phyloP scores from a whole-genome alignment of 208 protist species.

The Leishmania tropica region DNA sequence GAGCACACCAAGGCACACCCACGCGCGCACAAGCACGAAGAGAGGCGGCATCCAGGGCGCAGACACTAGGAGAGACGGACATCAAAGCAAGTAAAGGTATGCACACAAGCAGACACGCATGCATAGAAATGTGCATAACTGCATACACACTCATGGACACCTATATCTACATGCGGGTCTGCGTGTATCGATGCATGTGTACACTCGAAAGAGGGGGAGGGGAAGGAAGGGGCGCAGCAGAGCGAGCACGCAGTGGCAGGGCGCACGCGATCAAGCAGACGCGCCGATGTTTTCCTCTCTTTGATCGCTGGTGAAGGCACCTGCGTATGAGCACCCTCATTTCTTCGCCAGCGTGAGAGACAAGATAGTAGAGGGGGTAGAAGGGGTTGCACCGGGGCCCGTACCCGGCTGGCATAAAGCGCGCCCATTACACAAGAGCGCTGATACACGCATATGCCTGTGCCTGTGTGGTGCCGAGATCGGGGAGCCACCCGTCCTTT shows the following conservation, averaged over 20 bases:
- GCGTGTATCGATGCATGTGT: not conserved
- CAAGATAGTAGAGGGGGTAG: no score
- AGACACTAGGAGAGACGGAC: not conserved
- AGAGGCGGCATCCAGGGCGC: not conserved
- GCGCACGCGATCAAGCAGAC: no score
- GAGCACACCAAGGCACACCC: not conserved
- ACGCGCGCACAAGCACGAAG: not conserved
- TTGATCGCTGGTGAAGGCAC: no score
- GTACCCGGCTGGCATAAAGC: no score
- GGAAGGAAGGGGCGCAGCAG: not conserved
- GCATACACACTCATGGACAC: not conserved
- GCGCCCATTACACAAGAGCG: no score
- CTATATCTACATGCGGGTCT: not conserved
- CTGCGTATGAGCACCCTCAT: no score
- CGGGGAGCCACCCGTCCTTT: no score
- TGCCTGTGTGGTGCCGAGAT: no score
- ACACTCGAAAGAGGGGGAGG: not conserved
- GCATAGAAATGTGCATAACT: not conserved
- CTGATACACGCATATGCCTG: no score
- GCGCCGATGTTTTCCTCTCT: no score
- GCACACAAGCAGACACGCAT: not conserved
- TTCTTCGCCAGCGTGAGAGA: no score
- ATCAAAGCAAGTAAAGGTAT: not conserved
- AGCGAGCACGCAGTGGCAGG: not conserved
- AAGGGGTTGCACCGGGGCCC: no score